A percentile compares a stretch with the other conserved stretches of the same genome.
Evolutionary conservation across 805 yeast species (phyloP).

Genomic region (Metschnikowia gruessii): DNA sequence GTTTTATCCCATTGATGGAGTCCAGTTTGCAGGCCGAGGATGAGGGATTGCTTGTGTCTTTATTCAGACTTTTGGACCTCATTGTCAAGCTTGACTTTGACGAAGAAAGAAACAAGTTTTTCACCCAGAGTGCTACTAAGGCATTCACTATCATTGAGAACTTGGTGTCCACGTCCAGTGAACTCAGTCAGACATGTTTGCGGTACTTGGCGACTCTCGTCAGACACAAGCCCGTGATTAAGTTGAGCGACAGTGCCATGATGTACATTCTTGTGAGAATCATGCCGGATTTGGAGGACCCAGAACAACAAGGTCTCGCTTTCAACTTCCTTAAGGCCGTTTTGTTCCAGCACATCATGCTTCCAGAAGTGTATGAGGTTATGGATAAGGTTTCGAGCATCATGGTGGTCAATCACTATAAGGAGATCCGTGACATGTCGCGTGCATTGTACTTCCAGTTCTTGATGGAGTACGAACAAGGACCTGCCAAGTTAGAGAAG

Average conservation of each 20-base stretch:
- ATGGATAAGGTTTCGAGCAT: slow-evolving; percentile 78
- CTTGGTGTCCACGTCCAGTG: slow-evolving; percentile 73
- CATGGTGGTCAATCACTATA: slow-evolving; percentile 86
- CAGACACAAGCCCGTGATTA: slow-evolving; percentile 63
- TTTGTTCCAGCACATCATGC: slow-evolving; percentile 65
- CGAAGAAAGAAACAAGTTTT: slow-evolving; percentile 47
- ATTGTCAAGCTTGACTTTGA: slow-evolving; percentile 62
- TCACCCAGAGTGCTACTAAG: slow-evolving; percentile 59
- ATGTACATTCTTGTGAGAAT: slow-evolving; percentile 70
- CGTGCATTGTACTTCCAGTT: slow-evolving; percentile 81
- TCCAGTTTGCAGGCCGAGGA: slow-evolving; percentile 59
- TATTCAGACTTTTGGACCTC: slow-evolving; percentile 60
- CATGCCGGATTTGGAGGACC: slow-evolving; percentile 87
- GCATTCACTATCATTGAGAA: slow-evolving; percentile 65
- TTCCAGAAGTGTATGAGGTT: slow-evolving; percentile 87
- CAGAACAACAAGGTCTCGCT: slow-evolving; percentile 83
- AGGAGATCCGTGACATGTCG: slow-evolving; percentile 78
- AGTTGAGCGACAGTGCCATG: slow-evolving; percentile 66
- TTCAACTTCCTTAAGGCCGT: slow-evolving; percentile 79
- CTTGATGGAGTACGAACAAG: slow-evolving; percentile 92
- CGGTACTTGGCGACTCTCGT: slow-evolving; percentile 70
- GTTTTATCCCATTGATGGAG: slow-evolving; percentile 72
- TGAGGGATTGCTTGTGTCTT: slow-evolving; percentile 72
- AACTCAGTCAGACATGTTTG: slow-evolving; percentile 75
- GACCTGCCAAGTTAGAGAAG: slow-evolving; percentile 76